These are phyloP conservation scores for Pugionium dolabratum DNA, from an alignment of 345 rosid genomes.

Conservation along the genomic window DNA sequence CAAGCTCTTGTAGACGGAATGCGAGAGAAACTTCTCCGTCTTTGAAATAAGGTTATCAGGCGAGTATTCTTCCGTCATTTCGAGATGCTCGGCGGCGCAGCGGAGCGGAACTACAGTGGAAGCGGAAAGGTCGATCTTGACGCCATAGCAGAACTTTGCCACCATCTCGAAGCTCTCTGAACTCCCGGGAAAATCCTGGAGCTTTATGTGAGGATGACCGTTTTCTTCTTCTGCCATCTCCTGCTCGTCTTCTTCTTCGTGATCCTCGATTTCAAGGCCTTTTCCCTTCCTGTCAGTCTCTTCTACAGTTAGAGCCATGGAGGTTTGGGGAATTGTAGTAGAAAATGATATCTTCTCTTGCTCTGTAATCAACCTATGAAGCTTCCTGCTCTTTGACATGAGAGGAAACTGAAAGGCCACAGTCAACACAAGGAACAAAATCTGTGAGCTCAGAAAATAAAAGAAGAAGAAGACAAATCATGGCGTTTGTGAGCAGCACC, in stretches of 20 bases:
- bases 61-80: conserved; percentile 84
- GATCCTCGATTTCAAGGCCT: conserved; percentile 32
- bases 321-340: conserved; percentile 12
- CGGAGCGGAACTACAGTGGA: conserved; percentile 73
- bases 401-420: conserved; percentile 68
- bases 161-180: conserved; percentile 84
- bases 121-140: conserved; percentile 71
- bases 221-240: conserved; percentile 43
- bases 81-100: conserved; percentile 85
- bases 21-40: conserved; percentile 69
- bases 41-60: conserved; percentile 73
- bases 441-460: neutral
- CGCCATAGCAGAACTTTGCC: conserved; percentile 95
- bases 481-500: conserved; percentile 41
- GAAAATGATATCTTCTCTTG: conserved; percentile 52
- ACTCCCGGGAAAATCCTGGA: conserved; percentile 85
- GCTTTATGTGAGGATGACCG: conserved; percentile 49
- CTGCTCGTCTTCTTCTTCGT: conserved; percentile 32
- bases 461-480: neutral
- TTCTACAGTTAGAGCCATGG: conserved; percentile 18
- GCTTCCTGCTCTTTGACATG: conserved; percentile 83
- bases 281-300: conserved; percentile 28
- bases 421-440: neutral
- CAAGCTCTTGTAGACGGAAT: conserved; percentile 64
- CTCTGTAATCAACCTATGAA: conserved; percentile 73